Evolutionary conservation across 257 asterid species (phyloP).

Genomic region (Nicotiana tomentosiformis): DNA sequence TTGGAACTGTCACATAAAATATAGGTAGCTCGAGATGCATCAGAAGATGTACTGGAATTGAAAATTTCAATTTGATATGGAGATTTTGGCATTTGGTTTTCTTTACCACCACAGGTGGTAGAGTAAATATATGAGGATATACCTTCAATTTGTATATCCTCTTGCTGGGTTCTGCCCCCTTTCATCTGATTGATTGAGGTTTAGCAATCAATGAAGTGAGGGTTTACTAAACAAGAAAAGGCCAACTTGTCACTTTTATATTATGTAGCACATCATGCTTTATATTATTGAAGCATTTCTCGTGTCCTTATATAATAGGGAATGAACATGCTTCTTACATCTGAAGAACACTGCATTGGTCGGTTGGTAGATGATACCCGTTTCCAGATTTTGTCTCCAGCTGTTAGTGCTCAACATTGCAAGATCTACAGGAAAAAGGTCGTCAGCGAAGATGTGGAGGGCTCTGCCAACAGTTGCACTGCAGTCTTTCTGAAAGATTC

Average conservation of each 20-base stretch:
- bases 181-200: background rate
- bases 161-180: background rate
- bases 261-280: background rate
- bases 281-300: background rate
- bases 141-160: background rate
- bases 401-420: slow-evolving; percentile 86
- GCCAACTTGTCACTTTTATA: background rate
- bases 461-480: slow-evolving; percentile 28
- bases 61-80: background rate
- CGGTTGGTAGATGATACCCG: slow-evolving; percentile 65
- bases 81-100: background rate
- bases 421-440: slow-evolving; percentile 60
- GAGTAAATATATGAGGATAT: background rate
- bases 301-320: slow-evolving; percentile 37
- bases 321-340: slow-evolving; percentile 71
- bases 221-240: background rate
- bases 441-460: slow-evolving; percentile 33
- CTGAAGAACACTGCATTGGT: slow-evolving; percentile 77
- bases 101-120: background rate
- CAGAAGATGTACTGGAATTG: background rate
- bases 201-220: background rate
- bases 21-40: background rate
- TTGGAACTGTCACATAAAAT: background rate
- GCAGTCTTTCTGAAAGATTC: slow-evolving; percentile 77
- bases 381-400: slow-evolving; percentile 72